Conservation (phyloP, 495 filamentous ascomycete genomes). For the Xylaria curta region DNA sequence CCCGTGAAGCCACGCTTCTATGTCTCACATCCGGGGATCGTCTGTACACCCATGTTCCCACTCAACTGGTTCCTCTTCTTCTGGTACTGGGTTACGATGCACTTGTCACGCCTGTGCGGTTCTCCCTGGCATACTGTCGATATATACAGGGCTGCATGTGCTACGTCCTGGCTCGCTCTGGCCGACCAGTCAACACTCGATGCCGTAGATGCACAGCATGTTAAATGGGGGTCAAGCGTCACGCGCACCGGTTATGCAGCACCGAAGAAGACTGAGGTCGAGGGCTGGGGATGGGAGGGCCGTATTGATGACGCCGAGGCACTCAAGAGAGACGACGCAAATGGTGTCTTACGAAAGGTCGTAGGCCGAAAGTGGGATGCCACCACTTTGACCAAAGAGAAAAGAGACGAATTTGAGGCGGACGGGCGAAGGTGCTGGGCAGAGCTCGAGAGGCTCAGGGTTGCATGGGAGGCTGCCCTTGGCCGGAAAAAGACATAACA, state of each 20-base stretch:
- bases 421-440: conserved; percentile 76
- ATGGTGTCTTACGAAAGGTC: conserved; percentile 39
- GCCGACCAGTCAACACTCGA: conserved; percentile 70
- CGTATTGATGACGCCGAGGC: conserved; percentile 59
- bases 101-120: conserved; percentile 76
- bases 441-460: conserved; percentile 83
- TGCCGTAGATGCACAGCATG: conserved; percentile 56
- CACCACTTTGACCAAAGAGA: conserved; percentile 66
- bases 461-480: conserved; percentile 72
- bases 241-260: conserved; percentile 62
- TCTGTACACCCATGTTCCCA: conserved; percentile 78
- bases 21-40: conserved; percentile 86
- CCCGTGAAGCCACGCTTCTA: conserved; percentile 56
- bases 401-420: conserved; percentile 73
- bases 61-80: conserved; percentile 66
- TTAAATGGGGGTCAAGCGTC: conserved; percentile 85
- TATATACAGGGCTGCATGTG: conserved; percentile 76
- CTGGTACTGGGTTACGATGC: conserved; percentile 67
- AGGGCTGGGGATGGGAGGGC: conserved; percentile 86
- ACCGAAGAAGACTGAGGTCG: conserved; percentile 75
- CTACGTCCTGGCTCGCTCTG: conserved; percentile 81
- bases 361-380: conserved; percentile 63
- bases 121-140: conserved; percentile 84
- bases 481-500: conserved; percentile 27
- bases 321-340: conserved; percentile 49